Conservation (phyloP, 2,329 filamentous ascomycete species). For the Botrytis paeoniae region DNA sequence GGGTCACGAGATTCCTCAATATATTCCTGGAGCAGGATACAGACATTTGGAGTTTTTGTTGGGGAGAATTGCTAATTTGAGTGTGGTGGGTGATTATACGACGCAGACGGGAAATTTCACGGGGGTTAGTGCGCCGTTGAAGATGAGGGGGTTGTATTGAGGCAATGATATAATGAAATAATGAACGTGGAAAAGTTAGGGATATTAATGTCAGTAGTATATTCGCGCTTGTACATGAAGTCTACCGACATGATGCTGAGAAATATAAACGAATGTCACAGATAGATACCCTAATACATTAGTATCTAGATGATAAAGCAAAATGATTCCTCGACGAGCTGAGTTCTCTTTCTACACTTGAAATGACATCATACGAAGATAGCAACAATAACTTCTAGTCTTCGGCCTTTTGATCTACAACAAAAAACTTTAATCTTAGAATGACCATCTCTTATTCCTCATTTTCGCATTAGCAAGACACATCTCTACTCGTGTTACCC, state of each 20-base stretch:
- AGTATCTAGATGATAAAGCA: neutral
- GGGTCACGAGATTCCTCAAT: conserved; percentile 56
- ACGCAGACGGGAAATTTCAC: conserved; percentile 33
- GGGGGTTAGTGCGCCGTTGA: conserved; percentile 23
- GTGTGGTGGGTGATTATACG: conserved; percentile 32
- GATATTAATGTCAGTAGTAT: neutral
- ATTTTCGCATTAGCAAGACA: neutral
- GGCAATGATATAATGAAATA: neutral
- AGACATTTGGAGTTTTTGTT: conserved; percentile 60
- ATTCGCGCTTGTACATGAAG: neutral
- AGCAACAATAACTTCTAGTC: neutral
- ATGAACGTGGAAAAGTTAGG: neutral
- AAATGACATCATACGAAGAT: neutral
- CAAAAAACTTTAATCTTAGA: neutral
- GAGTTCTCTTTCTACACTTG: neutral
- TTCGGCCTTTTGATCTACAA: neutral
- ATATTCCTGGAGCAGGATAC: conserved; percentile 55
- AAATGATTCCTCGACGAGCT: neutral
- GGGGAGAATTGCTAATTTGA: conserved; percentile 52
- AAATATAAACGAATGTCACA: neutral
- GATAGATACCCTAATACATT: neutral
- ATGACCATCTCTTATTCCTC: neutral
- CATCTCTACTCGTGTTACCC: neutral
- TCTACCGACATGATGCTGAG: neutral
- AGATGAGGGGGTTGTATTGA: conserved; percentile 9